phyloP scores from a whole-genome alignment of 169 alveolate genomes.

The Babesia microti region DNA sequence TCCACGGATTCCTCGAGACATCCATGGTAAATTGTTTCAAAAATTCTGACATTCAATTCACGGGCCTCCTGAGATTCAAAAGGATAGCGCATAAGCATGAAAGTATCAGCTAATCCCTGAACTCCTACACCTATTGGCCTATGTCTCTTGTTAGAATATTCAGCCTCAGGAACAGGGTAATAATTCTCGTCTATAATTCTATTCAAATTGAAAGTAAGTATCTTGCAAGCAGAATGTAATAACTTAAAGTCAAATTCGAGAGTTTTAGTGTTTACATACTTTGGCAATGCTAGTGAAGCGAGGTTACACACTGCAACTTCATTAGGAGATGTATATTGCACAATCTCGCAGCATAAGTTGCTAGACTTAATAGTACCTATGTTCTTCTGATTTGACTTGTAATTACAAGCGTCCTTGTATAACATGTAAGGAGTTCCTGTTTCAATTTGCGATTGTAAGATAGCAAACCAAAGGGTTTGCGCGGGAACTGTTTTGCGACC shows the following conservation, averaged over 20 bases:
- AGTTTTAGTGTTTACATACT: constrained; percentile 60
- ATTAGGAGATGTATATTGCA: constrained; percentile 90
- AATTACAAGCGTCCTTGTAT: constrained; percentile 88
- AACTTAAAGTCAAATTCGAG: constrained; percentile 62
- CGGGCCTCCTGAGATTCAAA: constrained; percentile 89
- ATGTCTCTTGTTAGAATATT: constrained; percentile 85
- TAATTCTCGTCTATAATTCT: constrained; percentile 88
- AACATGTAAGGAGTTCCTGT: constrained; percentile 99
- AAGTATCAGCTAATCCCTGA: constrained; percentile 97
- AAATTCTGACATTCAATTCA: constrained; percentile 81
- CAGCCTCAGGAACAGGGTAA: constrained; percentile 90
- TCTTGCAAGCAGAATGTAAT: constrained; percentile 75
- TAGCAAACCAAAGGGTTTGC: constrained; percentile 89
- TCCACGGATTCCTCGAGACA: constrained; percentile 87
- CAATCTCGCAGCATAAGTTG: constrained; percentile 92
- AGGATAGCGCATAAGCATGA: constrained; percentile 84
- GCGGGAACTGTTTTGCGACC: constrained; percentile 93
- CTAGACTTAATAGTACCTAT: constrained; percentile 93
- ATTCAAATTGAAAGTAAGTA: constrained; percentile 86
- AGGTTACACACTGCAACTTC: constrained; percentile 98
- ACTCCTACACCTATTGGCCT: constrained; percentile 99
- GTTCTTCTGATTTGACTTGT: constrained; percentile 90
- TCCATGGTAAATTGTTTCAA: constrained; percentile 95
- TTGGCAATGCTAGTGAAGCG: constrained; percentile 89
- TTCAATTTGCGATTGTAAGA: constrained; percentile 90